Percentiles rank a stretch among this genome's conserved stretches.
Conservation (phyloP, 305 asterid genomes). For the Fraxinus sp. region DNA sequence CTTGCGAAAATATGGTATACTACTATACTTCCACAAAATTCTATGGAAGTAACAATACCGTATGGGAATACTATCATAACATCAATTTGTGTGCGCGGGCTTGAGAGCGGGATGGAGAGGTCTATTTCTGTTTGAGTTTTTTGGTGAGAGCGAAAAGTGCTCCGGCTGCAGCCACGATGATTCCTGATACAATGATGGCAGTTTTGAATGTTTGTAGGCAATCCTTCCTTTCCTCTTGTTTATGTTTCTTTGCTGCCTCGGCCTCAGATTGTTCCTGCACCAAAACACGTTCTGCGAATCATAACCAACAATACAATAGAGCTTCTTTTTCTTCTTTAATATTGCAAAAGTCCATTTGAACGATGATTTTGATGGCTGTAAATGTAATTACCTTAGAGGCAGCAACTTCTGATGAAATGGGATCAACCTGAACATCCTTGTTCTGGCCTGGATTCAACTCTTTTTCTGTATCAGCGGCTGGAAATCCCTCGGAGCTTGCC, state of each 20-base stretch:
- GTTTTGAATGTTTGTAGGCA: not conserved
- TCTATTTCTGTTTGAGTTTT: not conserved
- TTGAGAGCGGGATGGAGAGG: not conserved
- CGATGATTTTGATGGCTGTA: not conserved
- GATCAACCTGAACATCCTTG: conserved; percentile 52
- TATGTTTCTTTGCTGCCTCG: conserved; percentile 8
- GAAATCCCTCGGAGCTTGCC: conserved; percentile 53
- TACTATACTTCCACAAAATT: not conserved
- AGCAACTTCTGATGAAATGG: conserved; percentile 53
- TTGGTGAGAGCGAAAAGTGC: not conserved
- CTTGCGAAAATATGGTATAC: not conserved
- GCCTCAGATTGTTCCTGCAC: conserved; percentile 1
- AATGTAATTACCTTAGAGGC: conserved; percentile 29
- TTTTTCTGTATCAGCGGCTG: conserved; percentile 50
- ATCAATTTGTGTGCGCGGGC: not conserved
- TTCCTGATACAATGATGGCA: not conserved
- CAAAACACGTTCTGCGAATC: not conserved
- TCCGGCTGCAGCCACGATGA: not conserved
- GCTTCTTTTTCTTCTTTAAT: conserved; percentile 1
- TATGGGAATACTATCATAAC: not conserved
- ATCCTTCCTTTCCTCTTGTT: conserved; percentile 1
- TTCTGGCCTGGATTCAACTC: conserved; percentile 59
- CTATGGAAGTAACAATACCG: not conserved
- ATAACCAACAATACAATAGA: not conserved
- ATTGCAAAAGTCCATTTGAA: not conserved